Evolutionary conservation across 1,284 basidiomycete genomes (phyloP).

Genomic region (Spongispora temasekensis): DNA sequence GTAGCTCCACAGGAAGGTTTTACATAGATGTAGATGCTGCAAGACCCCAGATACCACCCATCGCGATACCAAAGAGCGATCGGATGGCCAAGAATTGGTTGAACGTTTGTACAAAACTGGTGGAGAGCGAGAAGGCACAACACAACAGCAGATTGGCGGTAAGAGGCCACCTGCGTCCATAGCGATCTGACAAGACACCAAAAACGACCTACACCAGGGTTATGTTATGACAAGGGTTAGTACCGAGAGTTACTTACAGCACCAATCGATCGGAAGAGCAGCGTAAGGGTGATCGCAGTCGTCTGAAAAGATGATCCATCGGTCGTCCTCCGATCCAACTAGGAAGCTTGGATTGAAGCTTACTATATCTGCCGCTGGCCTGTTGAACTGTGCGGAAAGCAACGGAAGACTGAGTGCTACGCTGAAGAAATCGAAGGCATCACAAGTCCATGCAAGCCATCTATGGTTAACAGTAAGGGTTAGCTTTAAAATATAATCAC

Average conservation of each 20-base stretch:
- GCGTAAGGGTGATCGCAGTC: conserved; percentile 87
- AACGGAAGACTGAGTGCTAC: conserved; percentile 71
- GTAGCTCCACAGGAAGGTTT: conserved; percentile 84
- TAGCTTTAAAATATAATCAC: neutral
- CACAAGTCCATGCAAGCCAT: conserved; percentile 80
- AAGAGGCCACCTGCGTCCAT: conserved; percentile 91
- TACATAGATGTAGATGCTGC: conserved; percentile 81
- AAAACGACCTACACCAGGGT: conserved; percentile 59
- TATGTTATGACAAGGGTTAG: neutral
- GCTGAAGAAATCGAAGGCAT: conserved; percentile 83
- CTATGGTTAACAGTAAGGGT: conserved; percentile 38
- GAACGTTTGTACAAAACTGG: conserved; percentile 70
- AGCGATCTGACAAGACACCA: conserved; percentile 82
- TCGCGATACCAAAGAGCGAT: conserved; percentile 82
- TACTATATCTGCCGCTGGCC: conserved; percentile 55
- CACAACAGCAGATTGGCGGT: conserved; percentile 76
- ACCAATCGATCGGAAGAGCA: conserved; percentile 87
- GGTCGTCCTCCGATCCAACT: neutral
- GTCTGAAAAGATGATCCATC: conserved; percentile 49
- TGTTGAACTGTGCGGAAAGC: conserved; percentile 58
- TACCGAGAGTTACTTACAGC: conserved; percentile 50
- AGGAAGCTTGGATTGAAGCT: conserved; percentile 25
- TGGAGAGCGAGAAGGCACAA: conserved; percentile 75
- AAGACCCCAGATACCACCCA: conserved; percentile 86
- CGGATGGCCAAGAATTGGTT: conserved; percentile 70